Base-by-base conservation (phyloP, 768 basidiomycete species). In the Phaffia australis region DNA sequence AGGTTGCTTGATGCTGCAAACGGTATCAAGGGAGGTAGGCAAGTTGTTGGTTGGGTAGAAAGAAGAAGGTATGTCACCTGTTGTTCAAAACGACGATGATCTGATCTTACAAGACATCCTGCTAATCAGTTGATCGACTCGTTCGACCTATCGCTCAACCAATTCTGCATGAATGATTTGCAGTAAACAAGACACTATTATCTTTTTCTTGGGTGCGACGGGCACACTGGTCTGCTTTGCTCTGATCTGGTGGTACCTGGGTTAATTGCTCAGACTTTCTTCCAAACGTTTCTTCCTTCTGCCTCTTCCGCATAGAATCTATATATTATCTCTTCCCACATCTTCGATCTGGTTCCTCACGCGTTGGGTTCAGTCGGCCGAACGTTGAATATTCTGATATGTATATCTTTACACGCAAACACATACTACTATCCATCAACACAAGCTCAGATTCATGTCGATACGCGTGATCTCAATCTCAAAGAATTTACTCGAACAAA, bases 31-130 rank as follows among this genome's bases (percentile, higher is more conserved):
- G 78, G 98, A 74, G 92, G 92, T 76, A 81, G 92, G 68, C 83
- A 94, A 74, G 93, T 94, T 46, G 97, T 99, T 76, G 86, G 88
- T 8, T 99, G 93, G 90, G 93, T 99, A 70, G 95, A 99, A 74
- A 83, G 85, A 69, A 81, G 95, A 76, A 95, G 89, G 92, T 90
- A 69, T 66, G 83, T 80, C 14, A 5, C 23, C 16, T 35, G 3
- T n/a, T 18, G 23, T 52, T 27, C 29, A 27, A n/a, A n/a, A n/a
- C 30, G 23, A 2, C 42, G 8, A 21, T 47, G 25, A 7, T n/a
- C 18, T 47, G 14, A 42, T 23, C 42, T 2, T 42, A 16, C 8
- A 30, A 32, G 49, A 29, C 32, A 14, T 27, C 56, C 19, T 29
- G 56, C 56, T 18, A 21, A 23, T 46, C 35, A 9, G 56, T 25